phyloP scores from a whole-genome alignment of 768 basidiomycete genomes.

The Postia placenta region DNA sequence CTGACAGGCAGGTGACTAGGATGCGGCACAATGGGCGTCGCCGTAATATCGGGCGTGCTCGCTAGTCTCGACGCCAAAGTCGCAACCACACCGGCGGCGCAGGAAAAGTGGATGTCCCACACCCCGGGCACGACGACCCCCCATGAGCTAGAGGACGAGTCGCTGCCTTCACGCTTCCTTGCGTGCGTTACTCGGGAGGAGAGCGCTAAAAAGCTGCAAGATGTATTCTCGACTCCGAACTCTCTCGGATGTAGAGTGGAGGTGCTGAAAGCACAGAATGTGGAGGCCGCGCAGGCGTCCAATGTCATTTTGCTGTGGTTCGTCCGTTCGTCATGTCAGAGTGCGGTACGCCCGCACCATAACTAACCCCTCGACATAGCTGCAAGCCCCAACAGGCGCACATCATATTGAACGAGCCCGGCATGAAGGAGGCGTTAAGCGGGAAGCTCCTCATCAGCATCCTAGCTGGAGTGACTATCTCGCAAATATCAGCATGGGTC shows the following conservation, averaged over 20 bases:
- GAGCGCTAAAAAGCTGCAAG: constrained; percentile 59
- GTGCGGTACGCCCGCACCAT: not conserved
- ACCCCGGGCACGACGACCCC: constrained; percentile 75
- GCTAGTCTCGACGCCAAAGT: constrained; percentile 62
- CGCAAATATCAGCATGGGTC: constrained; percentile 74
- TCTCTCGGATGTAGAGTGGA: constrained; percentile 62
- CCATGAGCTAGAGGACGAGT: constrained; percentile 47
- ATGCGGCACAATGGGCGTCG: constrained; percentile 98
- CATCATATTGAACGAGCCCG: constrained; percentile 62
- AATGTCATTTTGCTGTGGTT: constrained; percentile 91
- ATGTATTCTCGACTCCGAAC: constrained; percentile 54
- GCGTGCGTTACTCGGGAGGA: constrained; percentile 83
- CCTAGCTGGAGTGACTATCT: constrained; percentile 91
- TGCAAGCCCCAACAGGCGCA: constrained; percentile 92
- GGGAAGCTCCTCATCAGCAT: constrained; percentile 95
- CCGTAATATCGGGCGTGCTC: constrained; percentile 89
- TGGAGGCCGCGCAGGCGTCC: constrained; percentile 61
- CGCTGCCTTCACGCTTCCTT: constrained; percentile 73
- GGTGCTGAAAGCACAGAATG: constrained; percentile 63
- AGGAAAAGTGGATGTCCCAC: constrained; percentile 59
- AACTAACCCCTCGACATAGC: constrained; percentile 33
- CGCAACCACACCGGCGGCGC: constrained; percentile 19
- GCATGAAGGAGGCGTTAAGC: constrained; percentile 77
- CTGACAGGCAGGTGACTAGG: constrained; percentile 37
- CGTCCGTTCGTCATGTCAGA: constrained; percentile 15